phyloP scores from a whole-genome alignment of 192 early-diverging fungal species.

The Umbelopsis vinacea region DNA sequence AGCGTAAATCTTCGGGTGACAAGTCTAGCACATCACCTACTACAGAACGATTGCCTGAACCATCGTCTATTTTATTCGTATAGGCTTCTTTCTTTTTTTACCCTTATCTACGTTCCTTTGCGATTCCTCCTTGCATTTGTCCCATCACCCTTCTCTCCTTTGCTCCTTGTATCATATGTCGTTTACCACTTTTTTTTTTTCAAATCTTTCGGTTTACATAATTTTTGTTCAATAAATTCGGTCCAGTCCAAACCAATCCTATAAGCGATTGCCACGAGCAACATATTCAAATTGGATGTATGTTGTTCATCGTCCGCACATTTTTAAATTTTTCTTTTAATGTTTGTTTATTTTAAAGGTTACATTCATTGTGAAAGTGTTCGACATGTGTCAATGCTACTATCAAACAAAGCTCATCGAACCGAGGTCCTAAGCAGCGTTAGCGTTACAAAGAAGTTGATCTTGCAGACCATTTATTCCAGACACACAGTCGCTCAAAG shows the following conservation, averaged over 20 bases:
- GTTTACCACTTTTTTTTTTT: too few species aligned
- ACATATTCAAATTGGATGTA: too few species aligned
- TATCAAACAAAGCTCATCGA: conserved; percentile 23
- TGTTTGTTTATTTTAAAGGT: not conserved
- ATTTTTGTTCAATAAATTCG: too few species aligned
- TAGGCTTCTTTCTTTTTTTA: too few species aligned
- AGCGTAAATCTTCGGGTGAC: conserved; percentile 9
- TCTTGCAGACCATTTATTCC: conserved; percentile 20
- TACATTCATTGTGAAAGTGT: not conserved
- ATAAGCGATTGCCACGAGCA: too few species aligned
- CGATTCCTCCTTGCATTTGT: not conserved
- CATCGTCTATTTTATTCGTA: not conserved
- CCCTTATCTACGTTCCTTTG: not conserved
- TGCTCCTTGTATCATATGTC: too few species aligned
- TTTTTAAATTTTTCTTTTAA: not conserved
- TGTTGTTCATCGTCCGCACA: too few species aligned
- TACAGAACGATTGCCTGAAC: not conserved
- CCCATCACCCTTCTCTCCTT: not conserved
- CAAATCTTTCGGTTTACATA: too few species aligned
- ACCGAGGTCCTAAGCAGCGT: conserved; percentile 19
- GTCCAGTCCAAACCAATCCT: too few species aligned
- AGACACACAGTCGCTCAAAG: conserved; percentile 14
- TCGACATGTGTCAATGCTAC: conserved; percentile 15
- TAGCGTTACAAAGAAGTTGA: conserved; percentile 19
- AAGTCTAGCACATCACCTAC: not conserved